These are phyloP conservation scores for Penicillium silybi DNA, from an alignment of 495 filamentous ascomycete genomes.

Conservation along the genomic window DNA sequence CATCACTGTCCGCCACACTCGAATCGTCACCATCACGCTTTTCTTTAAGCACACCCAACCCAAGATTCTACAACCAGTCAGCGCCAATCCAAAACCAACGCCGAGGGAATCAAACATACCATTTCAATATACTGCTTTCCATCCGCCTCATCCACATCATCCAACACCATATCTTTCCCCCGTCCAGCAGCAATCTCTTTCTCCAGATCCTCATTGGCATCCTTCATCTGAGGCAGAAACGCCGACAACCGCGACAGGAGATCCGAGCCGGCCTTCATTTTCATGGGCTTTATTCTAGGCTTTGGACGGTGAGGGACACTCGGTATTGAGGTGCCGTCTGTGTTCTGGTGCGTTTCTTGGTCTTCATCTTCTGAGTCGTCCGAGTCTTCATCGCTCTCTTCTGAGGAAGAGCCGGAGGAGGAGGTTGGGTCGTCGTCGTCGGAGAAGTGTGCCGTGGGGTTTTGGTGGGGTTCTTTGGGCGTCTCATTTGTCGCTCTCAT, in stretches of 20 bases:
- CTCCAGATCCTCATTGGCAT: conserved; percentile 46
- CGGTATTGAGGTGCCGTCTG: conserved; percentile 19
- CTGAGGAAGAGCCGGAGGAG: conserved; percentile 30
- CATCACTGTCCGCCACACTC: conserved; percentile 14
- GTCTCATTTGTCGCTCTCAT: conserved; percentile 11
- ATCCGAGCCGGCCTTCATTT: conserved; percentile 18
- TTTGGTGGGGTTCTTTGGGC: background rate
- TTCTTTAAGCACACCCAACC: conserved; percentile 51
- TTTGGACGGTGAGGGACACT: conserved; percentile 31
- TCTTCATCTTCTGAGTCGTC: conserved; percentile 24
- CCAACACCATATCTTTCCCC: conserved; percentile 31
- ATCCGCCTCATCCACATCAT: conserved; percentile 30
- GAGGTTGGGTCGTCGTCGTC: conserved; percentile 38
- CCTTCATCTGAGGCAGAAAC: conserved; percentile 46
- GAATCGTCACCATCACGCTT: conserved; percentile 26
- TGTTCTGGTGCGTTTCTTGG: conserved; percentile 14
- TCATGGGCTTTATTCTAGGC: conserved; percentile 32
- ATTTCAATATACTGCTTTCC: conserved; percentile 50
- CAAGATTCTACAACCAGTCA: conserved; percentile 37
- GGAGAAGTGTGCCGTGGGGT: background rate
- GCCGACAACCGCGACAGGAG: conserved; percentile 38
- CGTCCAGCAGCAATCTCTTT: conserved; percentile 38
- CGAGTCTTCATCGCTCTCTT: conserved; percentile 27
- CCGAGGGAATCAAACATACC: conserved; percentile 24
- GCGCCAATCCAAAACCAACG: background rate